phyloP scores from a whole-genome alignment of 2,329 filamentous ascomycete genomes.

The Clonostachys rosea region DNA sequence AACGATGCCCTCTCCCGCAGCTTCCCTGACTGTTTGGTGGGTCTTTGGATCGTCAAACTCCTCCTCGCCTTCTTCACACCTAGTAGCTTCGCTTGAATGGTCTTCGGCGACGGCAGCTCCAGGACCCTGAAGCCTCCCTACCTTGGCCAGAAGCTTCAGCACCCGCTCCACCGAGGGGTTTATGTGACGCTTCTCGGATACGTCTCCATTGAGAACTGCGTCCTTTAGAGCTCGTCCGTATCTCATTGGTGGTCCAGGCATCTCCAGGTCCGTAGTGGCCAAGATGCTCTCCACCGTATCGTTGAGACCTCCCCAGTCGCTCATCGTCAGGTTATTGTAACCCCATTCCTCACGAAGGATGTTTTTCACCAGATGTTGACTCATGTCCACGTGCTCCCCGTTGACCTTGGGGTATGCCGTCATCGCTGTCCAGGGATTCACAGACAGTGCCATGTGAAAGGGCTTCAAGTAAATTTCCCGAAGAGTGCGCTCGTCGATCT shows the following conservation, averaged over 20 bases:
- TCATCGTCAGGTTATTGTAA: conserved; percentile 56
- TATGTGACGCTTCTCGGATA: conserved; percentile 27
- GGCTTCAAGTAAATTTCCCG: conserved; percentile 35
- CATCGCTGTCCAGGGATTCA: conserved; percentile 37
- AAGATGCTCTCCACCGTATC: conserved; percentile 50
- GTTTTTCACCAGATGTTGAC: conserved; percentile 46
- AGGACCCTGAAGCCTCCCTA: conserved; percentile 54
- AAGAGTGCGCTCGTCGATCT: conserved; percentile 19
- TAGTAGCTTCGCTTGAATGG: too few species aligned
- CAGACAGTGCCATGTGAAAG: conserved; percentile 37
- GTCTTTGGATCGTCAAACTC: conserved; percentile 55
- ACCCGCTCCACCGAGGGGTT: conserved; percentile 56
- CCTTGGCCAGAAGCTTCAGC: conserved; percentile 52
- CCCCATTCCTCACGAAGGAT: conserved; percentile 58
- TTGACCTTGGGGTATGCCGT: conserved; percentile 42
- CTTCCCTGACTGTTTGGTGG: conserved; percentile 52
- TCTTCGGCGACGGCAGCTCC: conserved; percentile 32
- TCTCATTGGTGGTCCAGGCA: conserved; percentile 51
- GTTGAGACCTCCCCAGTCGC: conserved; percentile 55
- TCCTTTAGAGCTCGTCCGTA: conserved; percentile 50
- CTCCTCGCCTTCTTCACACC: conserved; percentile 27
- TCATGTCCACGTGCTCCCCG: conserved; percentile 41
- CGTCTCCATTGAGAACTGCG: conserved; percentile 35
- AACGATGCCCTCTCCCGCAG: conserved; percentile 58
- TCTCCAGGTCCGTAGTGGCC: conserved; percentile 54